phyloP scores from a whole-genome alignment of 176 grass and related monocot genomes.

The Elymus sibiricus region DNA sequence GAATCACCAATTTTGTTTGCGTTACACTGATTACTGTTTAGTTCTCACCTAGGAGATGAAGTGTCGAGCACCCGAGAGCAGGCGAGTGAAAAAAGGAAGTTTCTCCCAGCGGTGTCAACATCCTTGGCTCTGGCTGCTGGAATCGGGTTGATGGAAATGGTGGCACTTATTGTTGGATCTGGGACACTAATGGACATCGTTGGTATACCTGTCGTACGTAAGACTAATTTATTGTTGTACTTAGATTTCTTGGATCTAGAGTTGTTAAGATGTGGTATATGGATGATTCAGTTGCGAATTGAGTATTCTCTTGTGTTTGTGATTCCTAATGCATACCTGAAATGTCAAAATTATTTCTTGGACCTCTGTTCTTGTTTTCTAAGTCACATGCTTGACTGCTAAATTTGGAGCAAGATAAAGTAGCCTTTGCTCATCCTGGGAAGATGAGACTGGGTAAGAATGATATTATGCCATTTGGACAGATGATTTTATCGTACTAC shows the following conservation, averaged over 20 bases:
- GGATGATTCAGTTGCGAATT: neutral
- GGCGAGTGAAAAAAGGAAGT: slow-evolving; percentile 35
- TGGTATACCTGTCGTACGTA: slow-evolving; percentile 84
- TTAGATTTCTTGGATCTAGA: neutral
- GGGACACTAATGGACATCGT: slow-evolving; percentile 62
- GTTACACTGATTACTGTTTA: neutral
- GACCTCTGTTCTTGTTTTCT: neutral
- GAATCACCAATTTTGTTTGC: neutral
- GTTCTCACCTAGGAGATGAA: slow-evolving; percentile 44
- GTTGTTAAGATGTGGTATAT: neutral
- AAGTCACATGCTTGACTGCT: neutral
- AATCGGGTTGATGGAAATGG: slow-evolving; percentile 65
- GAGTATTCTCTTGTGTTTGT: neutral
- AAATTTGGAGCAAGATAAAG: neutral
- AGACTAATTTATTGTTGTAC: slow-evolving; percentile 10
- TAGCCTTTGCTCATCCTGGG: neutral
- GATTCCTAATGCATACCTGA: neutral
- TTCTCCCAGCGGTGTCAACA: slow-evolving; percentile 80
- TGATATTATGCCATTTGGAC: neutral
- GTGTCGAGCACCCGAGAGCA: neutral
- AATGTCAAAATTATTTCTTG: neutral
- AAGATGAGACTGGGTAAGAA: neutral
- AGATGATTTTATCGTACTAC: neutral
- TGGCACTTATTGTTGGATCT: slow-evolving; percentile 56
- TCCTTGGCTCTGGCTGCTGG: slow-evolving; percentile 76